Percentiles rank a stretch among this genome's conserved stretches.
Conservation (phyloP, 768 basidiomycete genomes). For the Suillus brevipes region DNA sequence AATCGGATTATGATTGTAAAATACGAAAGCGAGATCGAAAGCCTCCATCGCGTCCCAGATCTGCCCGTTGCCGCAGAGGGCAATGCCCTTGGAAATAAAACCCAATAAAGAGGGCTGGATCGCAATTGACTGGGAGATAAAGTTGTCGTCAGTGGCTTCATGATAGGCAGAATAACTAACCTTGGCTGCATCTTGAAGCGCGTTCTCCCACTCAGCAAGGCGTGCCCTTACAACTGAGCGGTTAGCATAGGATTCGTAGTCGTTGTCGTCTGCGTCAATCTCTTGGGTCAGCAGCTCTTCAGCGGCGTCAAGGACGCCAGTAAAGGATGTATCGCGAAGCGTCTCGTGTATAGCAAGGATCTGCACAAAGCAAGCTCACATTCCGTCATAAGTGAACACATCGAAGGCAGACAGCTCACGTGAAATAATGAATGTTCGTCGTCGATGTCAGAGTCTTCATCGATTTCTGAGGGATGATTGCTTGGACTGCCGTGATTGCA, state of each 20-base stretch:
- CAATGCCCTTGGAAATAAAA: background rate
- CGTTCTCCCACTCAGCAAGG: background rate
- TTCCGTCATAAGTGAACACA: background rate
- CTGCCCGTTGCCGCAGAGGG: background rate
- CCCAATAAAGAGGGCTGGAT: background rate
- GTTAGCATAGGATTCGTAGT: background rate
- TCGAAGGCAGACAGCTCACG: background rate
- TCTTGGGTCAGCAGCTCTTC: background rate
- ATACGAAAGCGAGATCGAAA: constrained; percentile 3
- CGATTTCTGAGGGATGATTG: background rate
- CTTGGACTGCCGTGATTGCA: background rate
- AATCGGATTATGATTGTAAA: background rate
- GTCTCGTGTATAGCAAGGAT: background rate
- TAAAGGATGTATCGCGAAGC: background rate
- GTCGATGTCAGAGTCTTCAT: background rate
- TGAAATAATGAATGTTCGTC: background rate
- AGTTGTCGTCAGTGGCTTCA: background rate
- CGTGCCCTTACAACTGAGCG: background rate
- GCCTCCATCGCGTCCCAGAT: background rate
- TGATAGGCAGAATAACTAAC: background rate
- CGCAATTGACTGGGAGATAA: background rate
- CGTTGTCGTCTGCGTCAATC: background rate
- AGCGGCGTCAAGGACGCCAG: background rate
- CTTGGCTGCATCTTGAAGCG: background rate
- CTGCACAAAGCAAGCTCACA: background rate